phyloP scores from a whole-genome alignment of 371 early-diverging fungal species.

The Cokeromyces recurvatus region DNA sequence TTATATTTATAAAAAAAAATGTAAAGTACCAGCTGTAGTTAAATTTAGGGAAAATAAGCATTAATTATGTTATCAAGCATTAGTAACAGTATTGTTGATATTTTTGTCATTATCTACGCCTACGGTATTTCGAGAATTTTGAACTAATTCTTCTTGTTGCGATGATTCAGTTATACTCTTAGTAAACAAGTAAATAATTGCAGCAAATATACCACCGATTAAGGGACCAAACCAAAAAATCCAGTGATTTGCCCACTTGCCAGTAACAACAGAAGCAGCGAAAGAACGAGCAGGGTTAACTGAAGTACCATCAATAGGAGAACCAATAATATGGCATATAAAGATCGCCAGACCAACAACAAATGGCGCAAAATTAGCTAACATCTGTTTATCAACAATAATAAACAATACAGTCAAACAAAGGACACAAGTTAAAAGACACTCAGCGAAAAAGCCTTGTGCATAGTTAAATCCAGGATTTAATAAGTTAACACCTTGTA shows the following conservation, averaged over 20 bases:
- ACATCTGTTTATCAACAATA: constrained; percentile 41
- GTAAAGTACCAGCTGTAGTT: too few relatives aligned
- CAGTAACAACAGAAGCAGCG: constrained; percentile 51
- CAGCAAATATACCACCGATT: constrained; percentile 16
- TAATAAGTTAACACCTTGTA: constrained; percentile 32
- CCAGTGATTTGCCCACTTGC: constrained; percentile 48
- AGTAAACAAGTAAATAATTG: constrained; percentile 4
- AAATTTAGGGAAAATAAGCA: too few relatives aligned
- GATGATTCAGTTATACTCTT: constrained; percentile 8
- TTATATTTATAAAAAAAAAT: too few relatives aligned
- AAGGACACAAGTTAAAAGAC: constrained; percentile 42
- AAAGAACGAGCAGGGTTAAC: constrained; percentile 63
- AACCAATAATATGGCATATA: constrained; percentile 45
- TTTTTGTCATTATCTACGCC: too few relatives aligned
- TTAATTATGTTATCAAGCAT: too few relatives aligned
- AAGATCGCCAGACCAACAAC: constrained; percentile 48
- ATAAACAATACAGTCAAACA: constrained; percentile 41
- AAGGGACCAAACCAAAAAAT: constrained; percentile 54
- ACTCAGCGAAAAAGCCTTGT: constrained; percentile 48
- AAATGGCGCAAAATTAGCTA: constrained; percentile 43
- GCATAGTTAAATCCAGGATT: constrained; percentile 26
- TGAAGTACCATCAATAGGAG: constrained; percentile 40
- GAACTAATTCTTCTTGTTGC: constrained; percentile 6
- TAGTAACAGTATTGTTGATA: too few relatives aligned
- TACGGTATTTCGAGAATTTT: constrained; percentile 5